Percentiles rank a stretch among this genome's conserved stretches.
phyloP scores from a whole-genome alignment of 495 filamentous ascomycete species.

The Trichoderma erinaceum region DNA sequence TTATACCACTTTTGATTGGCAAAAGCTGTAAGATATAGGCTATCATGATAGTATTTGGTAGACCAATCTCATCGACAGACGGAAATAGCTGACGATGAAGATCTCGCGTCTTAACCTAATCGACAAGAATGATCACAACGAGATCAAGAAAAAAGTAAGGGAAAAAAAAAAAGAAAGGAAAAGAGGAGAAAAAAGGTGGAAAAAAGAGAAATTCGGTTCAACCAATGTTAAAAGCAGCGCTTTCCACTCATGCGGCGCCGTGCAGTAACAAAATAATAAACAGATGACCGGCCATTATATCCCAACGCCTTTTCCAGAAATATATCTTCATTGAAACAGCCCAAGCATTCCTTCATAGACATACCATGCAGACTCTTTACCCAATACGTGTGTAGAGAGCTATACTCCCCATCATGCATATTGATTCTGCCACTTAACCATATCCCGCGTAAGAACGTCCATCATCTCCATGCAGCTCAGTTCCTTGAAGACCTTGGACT shows the following conservation, averaged over 20 bases:
- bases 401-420: constrained; percentile 26
- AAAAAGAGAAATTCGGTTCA: background rate
- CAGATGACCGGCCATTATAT: background rate
- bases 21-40: background rate
- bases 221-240: background rate
- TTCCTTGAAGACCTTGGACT: constrained; percentile 52
- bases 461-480: constrained; percentile 73
- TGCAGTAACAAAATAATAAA: background rate
- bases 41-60: background rate
- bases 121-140: background rate
- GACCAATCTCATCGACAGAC: background rate
- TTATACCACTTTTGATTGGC: too few relatives aligned
- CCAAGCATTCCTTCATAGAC: background rate
- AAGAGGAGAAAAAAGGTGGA: background rate
- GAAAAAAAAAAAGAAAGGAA: background rate
- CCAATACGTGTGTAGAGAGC: background rate
- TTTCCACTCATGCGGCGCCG: background rate
- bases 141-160: background rate
- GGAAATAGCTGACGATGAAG: background rate
- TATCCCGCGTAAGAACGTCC: constrained; percentile 66
- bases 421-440: constrained; percentile 73
- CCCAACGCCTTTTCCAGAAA: background rate
- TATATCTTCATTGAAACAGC: background rate
- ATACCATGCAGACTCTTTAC: background rate
- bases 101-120: background rate